These are phyloP conservation scores for Calonectria pseudoturangicola DNA, from an alignment of 2,329 filamentous ascomycete genomes.

Conservation along the genomic window DNA sequence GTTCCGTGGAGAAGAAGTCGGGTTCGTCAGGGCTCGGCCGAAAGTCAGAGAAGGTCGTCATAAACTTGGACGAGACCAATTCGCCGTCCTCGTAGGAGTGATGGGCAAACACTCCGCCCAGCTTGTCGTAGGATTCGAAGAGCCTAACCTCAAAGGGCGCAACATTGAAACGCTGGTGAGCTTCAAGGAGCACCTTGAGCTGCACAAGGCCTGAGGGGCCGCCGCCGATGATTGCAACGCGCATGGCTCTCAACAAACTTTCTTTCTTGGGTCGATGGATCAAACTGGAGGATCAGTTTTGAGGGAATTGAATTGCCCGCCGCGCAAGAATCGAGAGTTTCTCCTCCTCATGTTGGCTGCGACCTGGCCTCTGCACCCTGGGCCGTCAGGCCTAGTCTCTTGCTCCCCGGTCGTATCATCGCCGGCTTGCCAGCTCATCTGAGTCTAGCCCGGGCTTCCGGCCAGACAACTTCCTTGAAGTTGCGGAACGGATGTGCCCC, in stretches of 20 bases:
- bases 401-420: slow-evolving; percentile 11
- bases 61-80: slow-evolving; percentile 65
- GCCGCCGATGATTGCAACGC: slow-evolving; percentile 63
- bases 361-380: slow-evolving; percentile 20
- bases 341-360: slow-evolving; percentile 4
- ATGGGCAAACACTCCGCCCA: slow-evolving; percentile 66
- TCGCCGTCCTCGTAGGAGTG: slow-evolving; percentile 55
- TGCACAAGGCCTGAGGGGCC: slow-evolving; percentile 63
- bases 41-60: slow-evolving; percentile 68
- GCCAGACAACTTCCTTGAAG: slow-evolving; percentile 8
- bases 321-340: not conserved
- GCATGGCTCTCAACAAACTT: slow-evolving; percentile 43
- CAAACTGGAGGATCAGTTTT: not conserved
- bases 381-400: not conserved
- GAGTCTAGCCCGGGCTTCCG: slow-evolving; percentile 18
- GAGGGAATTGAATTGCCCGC: slow-evolving; percentile 29
- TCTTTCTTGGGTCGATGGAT: slow-evolving; percentile 3
- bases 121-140: slow-evolving; percentile 64
- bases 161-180: slow-evolving; percentile 57
- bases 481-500: not conserved
- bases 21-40: slow-evolving; percentile 60
- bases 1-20: slow-evolving; percentile 63
- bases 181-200: slow-evolving; percentile 61
- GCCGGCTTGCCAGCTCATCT: slow-evolving; percentile 25
- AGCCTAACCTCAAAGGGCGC: slow-evolving; percentile 63